Conservation (phyloP, 2,329 filamentous ascomycete genomes). For the Capronia coronata region DNA sequence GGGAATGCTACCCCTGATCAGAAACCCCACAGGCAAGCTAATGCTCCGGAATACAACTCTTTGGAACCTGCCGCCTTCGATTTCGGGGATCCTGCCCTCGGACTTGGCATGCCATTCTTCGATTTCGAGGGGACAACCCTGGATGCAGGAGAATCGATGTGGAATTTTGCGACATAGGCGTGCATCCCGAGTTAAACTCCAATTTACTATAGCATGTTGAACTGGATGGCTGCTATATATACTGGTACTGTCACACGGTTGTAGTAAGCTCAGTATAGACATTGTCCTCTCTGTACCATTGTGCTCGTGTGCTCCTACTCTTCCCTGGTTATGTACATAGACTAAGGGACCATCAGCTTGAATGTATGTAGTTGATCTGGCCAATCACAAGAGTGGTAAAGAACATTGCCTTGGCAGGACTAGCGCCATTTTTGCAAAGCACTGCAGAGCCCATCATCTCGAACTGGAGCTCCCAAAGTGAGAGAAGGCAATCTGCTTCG, state of each 20-base stretch:
- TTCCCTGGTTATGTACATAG: too few relatives aligned
- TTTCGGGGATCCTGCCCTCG: constrained; percentile 27
- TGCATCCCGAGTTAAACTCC: background rate
- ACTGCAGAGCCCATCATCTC: constrained; percentile 1
- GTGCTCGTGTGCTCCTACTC: too few relatives aligned
- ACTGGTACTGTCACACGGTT: too few relatives aligned
- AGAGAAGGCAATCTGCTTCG: constrained; percentile 2
- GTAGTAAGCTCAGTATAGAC: background rate
- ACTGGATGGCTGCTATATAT: too few relatives aligned
- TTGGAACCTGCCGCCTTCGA: constrained; percentile 25
- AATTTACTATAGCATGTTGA: too few relatives aligned
- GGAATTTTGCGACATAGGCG: constrained; percentile 20
- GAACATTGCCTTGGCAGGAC: constrained; percentile 6
- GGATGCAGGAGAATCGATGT: constrained; percentile 20
- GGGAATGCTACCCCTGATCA: constrained; percentile 4
- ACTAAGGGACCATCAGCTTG: too few relatives aligned
- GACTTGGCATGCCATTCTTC: constrained; percentile 30
- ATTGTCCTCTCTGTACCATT: too few relatives aligned
- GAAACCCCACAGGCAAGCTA: constrained; percentile 12
- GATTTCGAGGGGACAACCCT: constrained; percentile 30
- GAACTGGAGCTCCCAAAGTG: constrained; percentile 9
- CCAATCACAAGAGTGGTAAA: constrained; percentile 20
- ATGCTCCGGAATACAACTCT: constrained; percentile 20
- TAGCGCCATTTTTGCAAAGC: constrained; percentile 11
- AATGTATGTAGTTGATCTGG: background rate